A percentile compares a stretch with the other conserved stretches of the same genome.
phyloP scores from a whole-genome alignment of 495 filamentous ascomycete species.

The Aspergillus hancockii region DNA sequence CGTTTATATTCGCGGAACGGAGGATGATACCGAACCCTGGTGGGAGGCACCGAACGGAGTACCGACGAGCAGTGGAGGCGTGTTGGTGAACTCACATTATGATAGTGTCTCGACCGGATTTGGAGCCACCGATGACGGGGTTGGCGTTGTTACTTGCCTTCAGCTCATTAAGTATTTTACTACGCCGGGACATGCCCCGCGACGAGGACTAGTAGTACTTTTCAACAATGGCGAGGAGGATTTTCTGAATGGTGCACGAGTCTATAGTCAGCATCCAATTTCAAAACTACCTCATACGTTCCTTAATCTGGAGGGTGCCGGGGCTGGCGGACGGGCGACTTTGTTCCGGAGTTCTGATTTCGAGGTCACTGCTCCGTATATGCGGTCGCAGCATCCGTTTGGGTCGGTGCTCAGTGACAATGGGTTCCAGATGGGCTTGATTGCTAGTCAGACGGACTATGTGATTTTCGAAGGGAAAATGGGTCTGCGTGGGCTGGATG shows the following conservation, averaged over 20 bases:
- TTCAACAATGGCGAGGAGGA: conserved; percentile 98
- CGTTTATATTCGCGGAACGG: conserved; percentile 81
- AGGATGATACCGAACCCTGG: conserved; percentile 67
- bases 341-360: conserved; percentile 85
- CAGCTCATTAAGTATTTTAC: conserved; percentile 92
- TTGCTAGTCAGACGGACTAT: conserved; percentile 89
- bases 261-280: conserved; percentile 81
- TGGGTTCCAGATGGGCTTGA: conserved; percentile 75
- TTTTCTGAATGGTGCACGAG: conserved; percentile 83
- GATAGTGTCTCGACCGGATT: conserved; percentile 91
- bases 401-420: conserved; percentile 79
- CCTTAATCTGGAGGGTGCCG: conserved; percentile 92
- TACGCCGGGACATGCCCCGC: conserved; percentile 69
- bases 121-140: conserved; percentile 92
- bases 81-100: conserved; percentile 94
- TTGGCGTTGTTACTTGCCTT: conserved; percentile 81
- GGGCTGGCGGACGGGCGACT: conserved; percentile 85
- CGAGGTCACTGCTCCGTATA: conserved; percentile 81
- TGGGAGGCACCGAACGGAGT: conserved; percentile 52
- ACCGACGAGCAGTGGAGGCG: conserved; percentile 65
- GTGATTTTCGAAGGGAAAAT: conserved; percentile 76
- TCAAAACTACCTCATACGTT: conserved; percentile 78
- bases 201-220: conserved; percentile 77
- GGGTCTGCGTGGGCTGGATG: conserved; percentile 84
- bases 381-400: conserved; percentile 70